Percentiles rank a stretch among this genome's conserved stretches.
Evolutionary conservation across 495 filamentous ascomycete species (phyloP).

Genomic region (Podospora comata): DNA sequence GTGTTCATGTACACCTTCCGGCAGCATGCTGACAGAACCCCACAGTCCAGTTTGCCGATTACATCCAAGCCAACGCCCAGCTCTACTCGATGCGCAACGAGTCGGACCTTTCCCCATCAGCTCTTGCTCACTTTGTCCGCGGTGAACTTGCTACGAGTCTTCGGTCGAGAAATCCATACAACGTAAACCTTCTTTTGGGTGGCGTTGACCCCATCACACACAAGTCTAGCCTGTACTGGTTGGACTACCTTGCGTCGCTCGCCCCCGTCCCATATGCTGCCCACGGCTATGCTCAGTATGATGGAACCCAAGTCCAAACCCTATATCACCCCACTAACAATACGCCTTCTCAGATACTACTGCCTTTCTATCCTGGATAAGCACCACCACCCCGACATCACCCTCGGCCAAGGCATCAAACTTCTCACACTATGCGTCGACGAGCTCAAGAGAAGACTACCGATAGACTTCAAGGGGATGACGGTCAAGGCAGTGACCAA

Average conservation of each 20-base stretch:
- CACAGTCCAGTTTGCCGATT: conserved; percentile 97
- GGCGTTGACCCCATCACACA: conserved; percentile 84
- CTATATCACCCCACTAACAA: conserved; percentile 11
- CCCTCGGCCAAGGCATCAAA: conserved; percentile 81
- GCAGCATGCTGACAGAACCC: conserved; percentile 28
- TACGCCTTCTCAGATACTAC: conserved; percentile 60
- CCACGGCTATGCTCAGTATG: conserved; percentile 95
- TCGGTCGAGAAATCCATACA: conserved; percentile 88
- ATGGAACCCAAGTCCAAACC: conserved; percentile 17
- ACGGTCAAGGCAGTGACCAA: conserved; percentile 89
- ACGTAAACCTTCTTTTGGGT: conserved; percentile 90
- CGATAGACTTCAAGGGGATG: conserved; percentile 97
- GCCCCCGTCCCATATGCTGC: conserved; percentile 91
- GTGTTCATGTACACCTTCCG: background rate
- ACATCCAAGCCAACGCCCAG: conserved; percentile 96
- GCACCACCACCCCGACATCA: conserved; percentile 93
- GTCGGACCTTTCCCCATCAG: conserved; percentile 81
- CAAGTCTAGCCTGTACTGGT: conserved; percentile 90
- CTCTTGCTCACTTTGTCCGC: conserved; percentile 87
- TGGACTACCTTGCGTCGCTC: conserved; percentile 90
- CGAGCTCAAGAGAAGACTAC: conserved; percentile 91
- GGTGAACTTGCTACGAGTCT: conserved; percentile 86
- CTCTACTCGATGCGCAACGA: conserved; percentile 98
- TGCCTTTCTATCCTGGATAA: conserved; percentile 96
- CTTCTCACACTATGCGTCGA: conserved; percentile 91